Percentiles rank a stretch among this genome's conserved stretches.
These are phyloP conservation scores for Neurospora sp. DNA, from an alignment of 495 filamentous ascomycete species.

Conservation along the genomic window DNA sequence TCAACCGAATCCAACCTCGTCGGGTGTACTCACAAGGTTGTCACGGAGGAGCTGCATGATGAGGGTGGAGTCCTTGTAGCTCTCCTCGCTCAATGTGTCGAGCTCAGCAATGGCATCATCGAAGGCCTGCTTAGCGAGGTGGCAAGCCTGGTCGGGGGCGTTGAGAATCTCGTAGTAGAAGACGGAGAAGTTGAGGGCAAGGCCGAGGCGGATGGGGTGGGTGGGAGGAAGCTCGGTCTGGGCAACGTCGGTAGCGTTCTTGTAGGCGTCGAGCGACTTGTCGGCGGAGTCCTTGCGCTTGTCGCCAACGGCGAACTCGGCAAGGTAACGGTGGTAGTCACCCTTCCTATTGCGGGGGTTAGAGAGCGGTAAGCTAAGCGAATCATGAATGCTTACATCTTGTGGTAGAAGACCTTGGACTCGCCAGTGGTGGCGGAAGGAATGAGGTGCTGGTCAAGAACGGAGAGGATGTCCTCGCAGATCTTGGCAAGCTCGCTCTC, in stretches of 20 bases:
- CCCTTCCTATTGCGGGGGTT: slow-evolving; percentile 68
- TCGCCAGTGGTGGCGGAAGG: slow-evolving; percentile 93
- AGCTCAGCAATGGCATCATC: slow-evolving; percentile 98
- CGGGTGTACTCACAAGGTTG: slow-evolving; percentile 68
- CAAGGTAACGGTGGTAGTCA: slow-evolving; percentile 99
- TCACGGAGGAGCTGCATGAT: slow-evolving; percentile 99
- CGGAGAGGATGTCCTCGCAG: slow-evolving; percentile 96
- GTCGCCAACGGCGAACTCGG: slow-evolving; percentile 96
- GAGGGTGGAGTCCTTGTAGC: slow-evolving; percentile 99
- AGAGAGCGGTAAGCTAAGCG: slow-evolving; percentile 9
- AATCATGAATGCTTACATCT: slow-evolving; percentile 62
- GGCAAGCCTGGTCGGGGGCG: slow-evolving; percentile 96
- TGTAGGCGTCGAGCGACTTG: slow-evolving; percentile 97
- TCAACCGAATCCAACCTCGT: neutral
- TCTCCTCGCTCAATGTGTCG: slow-evolving; percentile 97
- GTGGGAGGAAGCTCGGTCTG: slow-evolving; percentile 96
- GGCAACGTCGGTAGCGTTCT: slow-evolving; percentile 87
- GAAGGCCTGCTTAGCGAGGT: slow-evolving; percentile 98
- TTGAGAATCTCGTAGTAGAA: slow-evolving; percentile 99
- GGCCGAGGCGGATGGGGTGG: slow-evolving; percentile 96
- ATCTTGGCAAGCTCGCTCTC: slow-evolving; percentile 98
- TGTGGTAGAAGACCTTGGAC: slow-evolving; percentile 99
- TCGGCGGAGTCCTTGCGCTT: slow-evolving; percentile 95
- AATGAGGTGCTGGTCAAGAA: slow-evolving; percentile 93
- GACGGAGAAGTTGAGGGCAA: slow-evolving; percentile 98